Evolutionary conservation across 2,329 filamentous ascomycete species (phyloP).

Genomic region (Ceratocystis smalleyi): DNA sequence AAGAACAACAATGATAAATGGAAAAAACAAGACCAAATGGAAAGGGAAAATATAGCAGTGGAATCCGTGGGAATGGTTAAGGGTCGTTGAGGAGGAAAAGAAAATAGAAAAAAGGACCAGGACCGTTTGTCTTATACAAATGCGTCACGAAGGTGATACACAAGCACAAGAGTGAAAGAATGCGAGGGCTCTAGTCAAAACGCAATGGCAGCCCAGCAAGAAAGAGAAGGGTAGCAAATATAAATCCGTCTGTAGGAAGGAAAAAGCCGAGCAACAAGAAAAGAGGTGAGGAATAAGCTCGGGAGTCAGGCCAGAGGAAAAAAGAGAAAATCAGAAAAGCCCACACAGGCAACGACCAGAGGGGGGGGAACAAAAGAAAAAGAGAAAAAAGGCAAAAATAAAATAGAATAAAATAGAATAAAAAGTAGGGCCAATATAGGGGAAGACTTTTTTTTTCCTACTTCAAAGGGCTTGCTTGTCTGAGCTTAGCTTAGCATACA

Average conservation of each 20-base stretch:
- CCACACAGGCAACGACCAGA: not conserved
- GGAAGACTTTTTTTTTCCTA: slow-evolving; percentile 3
- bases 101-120: slow-evolving; percentile 6
- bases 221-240: not conserved
- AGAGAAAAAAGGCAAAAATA: not conserved
- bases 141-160: slow-evolving; percentile 6
- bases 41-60: not conserved
- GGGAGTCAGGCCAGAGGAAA: slow-evolving; percentile 7
- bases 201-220: not conserved
- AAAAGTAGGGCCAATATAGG: not conserved
- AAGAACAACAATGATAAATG: too few species aligned
- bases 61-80: not conserved
- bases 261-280: not conserved
- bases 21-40: not conserved
- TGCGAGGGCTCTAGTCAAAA: not conserved
- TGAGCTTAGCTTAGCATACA: slow-evolving; percentile 4
- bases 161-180: not conserved
- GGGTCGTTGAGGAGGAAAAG: not conserved
- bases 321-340: slow-evolving; percentile 8
- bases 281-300: not conserved
- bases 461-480: not conserved
- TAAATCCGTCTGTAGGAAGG: not conserved
- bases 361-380: not conserved
- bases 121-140: slow-evolving; percentile 4
- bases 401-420: not conserved